Conservation (phyloP, 371 early-diverging fungal genomes). For the Mortierella sp. region DNA sequence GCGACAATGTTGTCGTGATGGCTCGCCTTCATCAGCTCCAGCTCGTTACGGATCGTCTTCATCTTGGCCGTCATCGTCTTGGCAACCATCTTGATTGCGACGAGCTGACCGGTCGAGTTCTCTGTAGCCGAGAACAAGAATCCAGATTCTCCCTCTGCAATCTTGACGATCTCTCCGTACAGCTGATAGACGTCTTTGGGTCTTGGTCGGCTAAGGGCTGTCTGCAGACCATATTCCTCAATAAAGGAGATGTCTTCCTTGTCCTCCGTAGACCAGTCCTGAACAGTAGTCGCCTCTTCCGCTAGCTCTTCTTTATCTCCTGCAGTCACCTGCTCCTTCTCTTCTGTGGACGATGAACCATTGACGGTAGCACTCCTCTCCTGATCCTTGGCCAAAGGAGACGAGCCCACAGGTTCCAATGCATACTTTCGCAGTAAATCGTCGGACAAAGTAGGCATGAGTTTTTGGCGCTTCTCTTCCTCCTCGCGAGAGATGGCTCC, state of each 20-base stretch:
- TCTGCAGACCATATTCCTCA: slow-evolving; percentile 57
- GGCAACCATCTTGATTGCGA: slow-evolving; percentile 81
- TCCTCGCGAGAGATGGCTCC: slow-evolving; percentile 23
- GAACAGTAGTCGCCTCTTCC: background rate
- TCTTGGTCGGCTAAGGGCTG: slow-evolving; percentile 59
- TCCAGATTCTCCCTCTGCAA: slow-evolving; percentile 88
- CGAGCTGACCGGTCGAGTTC: slow-evolving; percentile 58
- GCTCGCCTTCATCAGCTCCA: slow-evolving; percentile 78
- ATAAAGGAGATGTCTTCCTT: slow-evolving; percentile 27
- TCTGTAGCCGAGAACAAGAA: slow-evolving; percentile 77
- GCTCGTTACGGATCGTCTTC: slow-evolving; percentile 77
- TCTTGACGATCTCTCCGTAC: slow-evolving; percentile 67
- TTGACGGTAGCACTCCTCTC: background rate
- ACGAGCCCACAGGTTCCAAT: slow-evolving; percentile 17
- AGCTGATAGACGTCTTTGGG: slow-evolving; percentile 60
- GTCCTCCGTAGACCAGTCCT: slow-evolving; percentile 26
- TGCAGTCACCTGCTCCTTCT: background rate
- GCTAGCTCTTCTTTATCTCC: background rate
- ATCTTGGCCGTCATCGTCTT: slow-evolving; percentile 74
- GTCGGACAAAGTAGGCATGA: slow-evolving; percentile 44
- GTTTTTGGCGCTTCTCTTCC: slow-evolving; percentile 30
- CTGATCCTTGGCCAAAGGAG: slow-evolving; percentile 11
- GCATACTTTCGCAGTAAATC: slow-evolving; percentile 50
- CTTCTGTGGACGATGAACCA: background rate
- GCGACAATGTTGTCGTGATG: slow-evolving; percentile 80